These are phyloP conservation scores for Basipetospora chlamydospora DNA, from an alignment of 2,329 filamentous ascomycete genomes.

Conservation along the genomic window DNA sequence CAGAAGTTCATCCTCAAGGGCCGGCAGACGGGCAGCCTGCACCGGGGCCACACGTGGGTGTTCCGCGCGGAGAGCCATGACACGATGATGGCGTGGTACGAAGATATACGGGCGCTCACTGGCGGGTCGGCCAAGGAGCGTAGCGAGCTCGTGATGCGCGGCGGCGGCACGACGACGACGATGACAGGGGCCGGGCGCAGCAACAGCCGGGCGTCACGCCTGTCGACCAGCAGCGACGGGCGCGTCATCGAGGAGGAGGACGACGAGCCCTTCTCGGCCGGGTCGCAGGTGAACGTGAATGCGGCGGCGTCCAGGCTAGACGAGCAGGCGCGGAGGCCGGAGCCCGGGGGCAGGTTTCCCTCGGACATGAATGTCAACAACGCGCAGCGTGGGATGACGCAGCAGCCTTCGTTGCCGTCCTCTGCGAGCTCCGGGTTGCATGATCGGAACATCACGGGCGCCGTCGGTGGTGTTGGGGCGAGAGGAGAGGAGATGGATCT, in stretches of 20 bases:
- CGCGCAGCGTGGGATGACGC: conserved; percentile 57
- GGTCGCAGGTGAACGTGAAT: conserved; percentile 29
- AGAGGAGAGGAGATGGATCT: not conserved
- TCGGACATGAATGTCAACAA: conserved; percentile 81
- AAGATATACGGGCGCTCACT: conserved; percentile 80
- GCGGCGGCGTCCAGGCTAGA: conserved; percentile 33
- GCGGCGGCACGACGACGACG: conserved; percentile 42
- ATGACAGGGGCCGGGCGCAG: no score
- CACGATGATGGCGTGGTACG: conserved; percentile 94
- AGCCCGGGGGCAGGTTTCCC: conserved; percentile 93
- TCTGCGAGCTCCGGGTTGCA: conserved; percentile 51
- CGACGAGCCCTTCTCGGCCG: conserved; percentile 45
- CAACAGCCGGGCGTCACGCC: conserved; percentile 50
- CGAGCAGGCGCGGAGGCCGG: conserved; percentile 41
- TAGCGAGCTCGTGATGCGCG: conserved; percentile 63
- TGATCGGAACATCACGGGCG: not conserved
- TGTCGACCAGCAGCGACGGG: conserved; percentile 60
- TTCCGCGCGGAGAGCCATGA: conserved; percentile 65
- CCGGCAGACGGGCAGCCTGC: conserved; percentile 82
- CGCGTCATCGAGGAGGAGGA: conserved; percentile 60
- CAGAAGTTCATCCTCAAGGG: conserved; percentile 98
- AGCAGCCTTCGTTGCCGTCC: conserved; percentile 64
- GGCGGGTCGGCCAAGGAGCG: conserved; percentile 81
- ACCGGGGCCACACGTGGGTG: conserved; percentile 64
- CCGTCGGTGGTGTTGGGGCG: not conserved